Evolutionary conservation across 768 basidiomycete genomes (phyloP).

Genomic region (Termitomyces eurrhizus): DNA sequence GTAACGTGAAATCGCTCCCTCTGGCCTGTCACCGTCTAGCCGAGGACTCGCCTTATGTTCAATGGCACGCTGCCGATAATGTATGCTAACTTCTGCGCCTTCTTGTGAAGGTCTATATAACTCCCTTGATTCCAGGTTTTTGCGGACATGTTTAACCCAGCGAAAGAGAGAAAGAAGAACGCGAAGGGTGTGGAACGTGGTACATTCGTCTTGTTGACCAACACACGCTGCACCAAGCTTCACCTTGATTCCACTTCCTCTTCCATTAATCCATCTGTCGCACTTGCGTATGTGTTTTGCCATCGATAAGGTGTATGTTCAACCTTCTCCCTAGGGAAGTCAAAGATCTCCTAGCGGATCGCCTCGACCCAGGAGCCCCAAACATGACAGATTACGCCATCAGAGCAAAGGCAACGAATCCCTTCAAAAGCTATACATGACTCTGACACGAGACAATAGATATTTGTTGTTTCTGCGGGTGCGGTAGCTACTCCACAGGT

Average conservation of each 20-base stretch:
- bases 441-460: not conserved
- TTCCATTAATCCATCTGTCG: not conserved
- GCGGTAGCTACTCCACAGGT: conserved; percentile 1
- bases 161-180: not conserved
- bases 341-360: not conserved
- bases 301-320: not conserved
- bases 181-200: not conserved
- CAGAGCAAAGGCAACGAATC: not conserved
- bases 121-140: not conserved
- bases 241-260: not conserved
- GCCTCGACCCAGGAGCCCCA: not conserved
- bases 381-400: not conserved
- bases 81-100: not conserved
- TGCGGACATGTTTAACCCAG: not conserved
- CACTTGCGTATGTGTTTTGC: not conserved
- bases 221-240: not conserved
- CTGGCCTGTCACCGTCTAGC: not conserved
- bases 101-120: not conserved
- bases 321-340: not conserved
- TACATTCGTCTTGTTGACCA: not conserved
- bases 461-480: not conserved
- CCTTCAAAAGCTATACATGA: not conserved
- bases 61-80: conserved; percentile 1
- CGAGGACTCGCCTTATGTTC: not conserved
- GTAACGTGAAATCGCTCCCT: not conserved